A percentile compares a stretch with the other conserved stretches of the same genome.
These are phyloP conservation scores for Podospora conica DNA, from an alignment of 495 filamentous ascomycete species.

Conservation along the genomic window DNA sequence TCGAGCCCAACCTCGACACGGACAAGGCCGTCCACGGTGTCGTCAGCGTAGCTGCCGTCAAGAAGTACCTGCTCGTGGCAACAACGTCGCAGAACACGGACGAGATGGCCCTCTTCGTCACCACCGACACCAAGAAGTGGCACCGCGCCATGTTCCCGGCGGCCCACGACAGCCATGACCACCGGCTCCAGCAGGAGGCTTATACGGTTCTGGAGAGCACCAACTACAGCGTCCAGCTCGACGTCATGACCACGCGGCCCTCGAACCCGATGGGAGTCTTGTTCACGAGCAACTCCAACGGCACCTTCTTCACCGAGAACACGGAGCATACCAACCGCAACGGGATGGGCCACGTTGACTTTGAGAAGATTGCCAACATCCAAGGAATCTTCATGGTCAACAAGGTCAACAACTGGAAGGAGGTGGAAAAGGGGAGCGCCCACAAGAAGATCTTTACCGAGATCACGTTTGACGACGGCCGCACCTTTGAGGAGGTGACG, in stretches of 20 bases:
- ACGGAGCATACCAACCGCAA: constrained; percentile 86
- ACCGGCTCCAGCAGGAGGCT: constrained; percentile 73
- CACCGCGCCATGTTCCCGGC: constrained; percentile 79
- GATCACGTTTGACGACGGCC: constrained; percentile 93
- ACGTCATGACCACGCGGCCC: constrained; percentile 66
- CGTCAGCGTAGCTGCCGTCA: constrained; percentile 69
- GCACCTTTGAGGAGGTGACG: constrained; percentile 56
- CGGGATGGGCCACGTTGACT: constrained; percentile 67
- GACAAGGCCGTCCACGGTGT: constrained; percentile 67
- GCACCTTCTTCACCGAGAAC: constrained; percentile 88
- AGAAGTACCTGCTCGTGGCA: constrained; percentile 79
- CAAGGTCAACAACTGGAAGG: constrained; percentile 76
- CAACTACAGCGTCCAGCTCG: constrained; percentile 93
- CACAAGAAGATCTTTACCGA: constrained; percentile 63
- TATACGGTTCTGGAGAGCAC: constrained; percentile 94
- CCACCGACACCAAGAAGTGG: constrained; percentile 76
- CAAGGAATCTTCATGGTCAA: constrained; percentile 91
- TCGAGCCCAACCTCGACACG: constrained; percentile 68
- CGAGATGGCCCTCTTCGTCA: constrained; percentile 80
- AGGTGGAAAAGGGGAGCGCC: constrained; percentile 50
- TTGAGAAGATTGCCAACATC: constrained; percentile 83
- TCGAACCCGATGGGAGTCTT: constrained; percentile 72
- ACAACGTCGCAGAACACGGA: constrained; percentile 70
- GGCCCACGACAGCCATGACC: constrained; percentile 41
- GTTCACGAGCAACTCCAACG: constrained; percentile 92